A percentile compares a stretch with the other conserved stretches of the same genome.
Evolutionary conservation across 108 stramenopile species (phyloP).

Genomic region (Fistulifera pelliculosa): DNA sequence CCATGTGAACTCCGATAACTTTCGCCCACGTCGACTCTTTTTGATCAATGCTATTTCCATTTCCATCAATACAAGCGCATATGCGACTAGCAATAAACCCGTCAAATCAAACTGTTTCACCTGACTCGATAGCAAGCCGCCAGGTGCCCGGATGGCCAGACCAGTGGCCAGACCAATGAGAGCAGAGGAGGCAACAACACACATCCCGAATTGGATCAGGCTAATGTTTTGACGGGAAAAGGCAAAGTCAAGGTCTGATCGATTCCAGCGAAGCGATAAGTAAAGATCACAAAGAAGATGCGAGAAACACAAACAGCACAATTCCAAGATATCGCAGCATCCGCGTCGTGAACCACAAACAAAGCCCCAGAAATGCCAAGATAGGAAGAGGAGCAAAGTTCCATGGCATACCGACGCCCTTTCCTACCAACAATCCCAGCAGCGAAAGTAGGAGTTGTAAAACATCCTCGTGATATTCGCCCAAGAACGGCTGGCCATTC

Average conservation of each 20-base stretch:
- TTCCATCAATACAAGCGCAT: constrained; percentile 29
- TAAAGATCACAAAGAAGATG: constrained; percentile 43
- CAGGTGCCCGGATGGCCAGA: constrained; percentile 47
- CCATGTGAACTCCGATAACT: constrained; percentile 25
- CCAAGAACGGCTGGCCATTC: constrained; percentile 47
- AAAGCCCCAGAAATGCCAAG: constrained; percentile 47
- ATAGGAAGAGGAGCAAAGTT: constrained; percentile 65
- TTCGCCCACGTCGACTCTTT: constrained; percentile 29
- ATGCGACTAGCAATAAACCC: constrained; percentile 38
- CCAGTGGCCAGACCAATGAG: constrained; percentile 47
- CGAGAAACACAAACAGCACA: constrained; percentile 63
- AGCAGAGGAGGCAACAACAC: constrained; percentile 30
- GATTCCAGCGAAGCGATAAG: constrained; percentile 64
- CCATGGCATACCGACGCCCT: constrained; percentile 68
- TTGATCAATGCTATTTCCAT: constrained; percentile 53
- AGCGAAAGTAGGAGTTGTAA: constrained; percentile 51
- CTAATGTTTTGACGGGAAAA: constrained; percentile 26
- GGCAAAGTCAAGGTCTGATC: constrained; percentile 33
- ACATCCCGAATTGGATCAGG: constrained; percentile 44
- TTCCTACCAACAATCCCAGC: constrained; percentile 41
- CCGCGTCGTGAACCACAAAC: constrained; percentile 56
- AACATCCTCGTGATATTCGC: constrained; percentile 78
- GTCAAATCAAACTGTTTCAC: constrained; percentile 49
- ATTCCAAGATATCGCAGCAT: constrained; percentile 64
- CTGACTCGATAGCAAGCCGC: constrained; percentile 32